A percentile compares a stretch with the other conserved stretches of the same genome.
Evolutionary conservation across 192 early-diverging fungal species (phyloP).

Genomic region (Coemansia erecta): DNA sequence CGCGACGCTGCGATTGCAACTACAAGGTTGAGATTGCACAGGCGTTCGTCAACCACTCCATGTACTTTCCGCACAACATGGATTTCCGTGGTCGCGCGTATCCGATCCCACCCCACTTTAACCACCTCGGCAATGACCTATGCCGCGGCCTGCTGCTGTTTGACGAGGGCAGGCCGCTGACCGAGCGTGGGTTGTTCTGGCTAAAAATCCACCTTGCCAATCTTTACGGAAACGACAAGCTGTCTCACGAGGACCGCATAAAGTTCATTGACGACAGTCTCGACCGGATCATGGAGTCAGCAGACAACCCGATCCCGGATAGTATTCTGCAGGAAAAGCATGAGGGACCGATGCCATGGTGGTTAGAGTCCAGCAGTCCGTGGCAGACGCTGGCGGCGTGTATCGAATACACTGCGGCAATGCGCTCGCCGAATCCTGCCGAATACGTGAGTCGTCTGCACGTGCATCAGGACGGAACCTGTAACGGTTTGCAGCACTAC

Average conservation of each 20-base stretch:
- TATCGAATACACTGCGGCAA: conserved; percentile 74
- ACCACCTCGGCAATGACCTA: conserved; percentile 95
- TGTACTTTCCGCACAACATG: conserved; percentile 97
- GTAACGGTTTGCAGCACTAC: conserved; percentile 98
- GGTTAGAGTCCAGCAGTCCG: conserved; percentile 84
- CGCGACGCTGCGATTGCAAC: conserved; percentile 86
- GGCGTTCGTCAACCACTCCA: conserved; percentile 78
- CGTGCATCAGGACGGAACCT: conserved; percentile 96
- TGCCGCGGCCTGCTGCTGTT: conserved; percentile 92
- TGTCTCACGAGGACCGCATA: conserved; percentile 80
- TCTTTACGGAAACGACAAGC: conserved; percentile 88
- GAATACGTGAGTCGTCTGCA: conserved; percentile 72
- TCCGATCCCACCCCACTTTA: conserved; percentile 92
- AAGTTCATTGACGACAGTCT: conserved; percentile 71
- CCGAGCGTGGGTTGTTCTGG: conserved; percentile 80
- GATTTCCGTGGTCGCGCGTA: conserved; percentile 98
- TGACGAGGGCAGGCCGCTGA: conserved; percentile 74
- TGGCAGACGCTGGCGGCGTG: conserved; percentile 95
- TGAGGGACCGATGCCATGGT: conserved; percentile 72
- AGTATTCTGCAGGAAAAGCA: conserved; percentile 16
- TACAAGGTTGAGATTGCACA: conserved; percentile 95
- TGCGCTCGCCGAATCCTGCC: conserved; percentile 69
- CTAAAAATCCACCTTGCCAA: conserved; percentile 95
- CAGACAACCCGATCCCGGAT: conserved; percentile 70
- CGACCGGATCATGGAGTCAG: conserved; percentile 80